A percentile compares a stretch with the other conserved stretches of the same genome.
Conservation (phyloP, 495 filamentous ascomycete genomes). For the Daldinia caldariorum region DNA sequence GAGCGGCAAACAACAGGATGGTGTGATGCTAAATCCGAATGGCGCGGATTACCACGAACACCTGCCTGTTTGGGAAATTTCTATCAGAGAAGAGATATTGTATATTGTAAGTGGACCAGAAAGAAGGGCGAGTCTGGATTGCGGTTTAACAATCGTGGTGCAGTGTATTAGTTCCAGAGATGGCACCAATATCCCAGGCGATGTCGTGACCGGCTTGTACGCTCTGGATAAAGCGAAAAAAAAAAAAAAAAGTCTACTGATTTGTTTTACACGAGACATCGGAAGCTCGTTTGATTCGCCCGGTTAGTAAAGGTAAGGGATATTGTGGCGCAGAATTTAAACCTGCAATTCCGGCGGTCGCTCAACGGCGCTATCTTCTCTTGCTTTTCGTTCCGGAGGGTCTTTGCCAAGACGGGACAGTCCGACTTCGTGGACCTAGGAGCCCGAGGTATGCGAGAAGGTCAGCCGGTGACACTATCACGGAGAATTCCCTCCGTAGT, state of each 20-base stretch:
- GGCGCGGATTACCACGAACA: background rate
- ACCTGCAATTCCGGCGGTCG: background rate
- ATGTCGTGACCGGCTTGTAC: constrained; percentile 20
- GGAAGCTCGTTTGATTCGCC: background rate
- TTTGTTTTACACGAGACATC: no score
- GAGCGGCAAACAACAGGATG: constrained; percentile 4
- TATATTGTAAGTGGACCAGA: constrained; percentile 2
- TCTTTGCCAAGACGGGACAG: constrained; percentile 1
- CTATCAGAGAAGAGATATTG: background rate
- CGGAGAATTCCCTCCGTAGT: background rate
- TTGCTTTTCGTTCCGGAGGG: background rate
- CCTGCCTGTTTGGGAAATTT: constrained; percentile 16
- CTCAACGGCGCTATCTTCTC: background rate
- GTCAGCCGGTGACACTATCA: background rate
- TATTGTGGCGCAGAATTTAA: background rate
- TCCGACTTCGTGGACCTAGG: background rate
- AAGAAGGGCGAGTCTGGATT: background rate
- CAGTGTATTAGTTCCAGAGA: background rate
- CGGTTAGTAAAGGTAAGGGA: background rate
- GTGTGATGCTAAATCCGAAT: constrained; percentile 22
- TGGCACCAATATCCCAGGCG: constrained; percentile 4
- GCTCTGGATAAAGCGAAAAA: background rate
- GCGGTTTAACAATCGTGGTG: background rate
- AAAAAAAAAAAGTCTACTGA: no score
- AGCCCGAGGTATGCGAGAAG: background rate